Percentiles rank a stretch among this genome's conserved stretches.
These are phyloP conservation scores for Backusella parvicylindrica DNA, from an alignment of 192 early-diverging fungal species.

Conservation along the genomic window DNA sequence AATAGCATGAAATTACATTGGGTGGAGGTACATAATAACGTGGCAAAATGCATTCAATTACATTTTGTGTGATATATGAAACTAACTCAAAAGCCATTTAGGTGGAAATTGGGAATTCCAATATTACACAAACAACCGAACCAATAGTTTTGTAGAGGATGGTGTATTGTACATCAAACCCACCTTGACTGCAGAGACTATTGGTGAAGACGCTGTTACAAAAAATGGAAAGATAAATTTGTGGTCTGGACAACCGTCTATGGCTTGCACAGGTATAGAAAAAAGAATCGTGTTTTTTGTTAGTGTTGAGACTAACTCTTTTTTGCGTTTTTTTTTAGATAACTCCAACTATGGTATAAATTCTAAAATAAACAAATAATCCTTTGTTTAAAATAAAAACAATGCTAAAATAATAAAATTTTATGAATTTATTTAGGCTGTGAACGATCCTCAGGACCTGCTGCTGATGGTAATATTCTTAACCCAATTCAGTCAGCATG, in stretches of 20 bases:
- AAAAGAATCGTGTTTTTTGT: background rate
- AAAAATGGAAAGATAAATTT: constrained; percentile 37
- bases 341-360: constrained; percentile 27
- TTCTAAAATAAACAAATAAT: background rate
- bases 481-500: constrained; percentile 60
- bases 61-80: background rate
- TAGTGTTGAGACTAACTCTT: background rate
- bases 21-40: constrained; percentile 24
- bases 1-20: constrained; percentile 30
- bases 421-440: constrained; percentile 24
- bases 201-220: constrained; percentile 41
- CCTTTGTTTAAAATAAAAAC: too few relatives aligned
- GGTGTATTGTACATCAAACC: constrained; percentile 60
- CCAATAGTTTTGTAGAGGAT: constrained; percentile 56
- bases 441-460: constrained; percentile 40
- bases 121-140: constrained; percentile 41
- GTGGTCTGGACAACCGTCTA: constrained; percentile 22
- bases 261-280: constrained; percentile 25
- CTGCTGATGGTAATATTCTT: constrained; percentile 45
- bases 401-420: background rate
- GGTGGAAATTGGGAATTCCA: constrained; percentile 32
- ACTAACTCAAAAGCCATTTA: constrained; percentile 2
- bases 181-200: constrained; percentile 50
- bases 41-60: background rate
- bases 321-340: constrained; percentile 6